phyloP scores from a whole-genome alignment of 805 yeast species.

The Candida insectalens region DNA sequence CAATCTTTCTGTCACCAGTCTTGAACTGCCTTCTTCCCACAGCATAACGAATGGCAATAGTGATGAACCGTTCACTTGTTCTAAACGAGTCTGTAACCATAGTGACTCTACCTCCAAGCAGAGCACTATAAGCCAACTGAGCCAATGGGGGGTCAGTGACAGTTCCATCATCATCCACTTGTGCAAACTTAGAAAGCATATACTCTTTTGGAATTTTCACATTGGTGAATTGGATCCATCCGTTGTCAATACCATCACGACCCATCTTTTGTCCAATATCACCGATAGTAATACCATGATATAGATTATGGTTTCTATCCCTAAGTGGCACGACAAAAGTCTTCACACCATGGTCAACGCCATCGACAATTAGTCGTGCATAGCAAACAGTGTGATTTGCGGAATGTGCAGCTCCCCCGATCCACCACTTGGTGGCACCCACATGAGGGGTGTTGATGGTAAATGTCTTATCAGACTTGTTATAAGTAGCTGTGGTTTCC shows the following conservation, averaged over 20 bases:
- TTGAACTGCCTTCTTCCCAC: slow-evolving; percentile 84
- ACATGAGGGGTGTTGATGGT: slow-evolving; percentile 77
- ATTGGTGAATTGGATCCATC: slow-evolving; percentile 87
- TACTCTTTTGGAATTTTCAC: slow-evolving; percentile 78
- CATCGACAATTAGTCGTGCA: slow-evolving; percentile 74
- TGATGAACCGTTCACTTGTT: slow-evolving; percentile 66
- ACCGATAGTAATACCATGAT: slow-evolving; percentile 78
- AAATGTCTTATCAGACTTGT: slow-evolving; percentile 55
- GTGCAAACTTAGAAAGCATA: slow-evolving; percentile 74
- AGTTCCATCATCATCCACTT: slow-evolving; percentile 57
- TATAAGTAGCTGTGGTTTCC: slow-evolving; percentile 86
- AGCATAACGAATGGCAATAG: slow-evolving; percentile 84
- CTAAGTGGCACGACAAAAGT: slow-evolving; percentile 87
- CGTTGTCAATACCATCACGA: slow-evolving; percentile 90
- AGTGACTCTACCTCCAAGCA: slow-evolving; percentile 79
- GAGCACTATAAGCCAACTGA: slow-evolving; percentile 80
- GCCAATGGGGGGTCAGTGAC: slow-evolving; percentile 78
- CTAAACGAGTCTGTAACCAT: slow-evolving; percentile 85
- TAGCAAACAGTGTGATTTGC: slow-evolving; percentile 82
- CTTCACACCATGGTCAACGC: slow-evolving; percentile 86
- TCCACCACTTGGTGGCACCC: slow-evolving; percentile 98
- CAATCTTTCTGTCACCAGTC: slow-evolving; percentile 33
- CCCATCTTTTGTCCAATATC: slow-evolving; percentile 97
- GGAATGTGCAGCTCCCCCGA: slow-evolving; percentile 95
- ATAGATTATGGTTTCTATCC: slow-evolving; percentile 59